phyloP scores from a whole-genome alignment of 768 basidiomycete species.

The Imleria badia region DNA sequence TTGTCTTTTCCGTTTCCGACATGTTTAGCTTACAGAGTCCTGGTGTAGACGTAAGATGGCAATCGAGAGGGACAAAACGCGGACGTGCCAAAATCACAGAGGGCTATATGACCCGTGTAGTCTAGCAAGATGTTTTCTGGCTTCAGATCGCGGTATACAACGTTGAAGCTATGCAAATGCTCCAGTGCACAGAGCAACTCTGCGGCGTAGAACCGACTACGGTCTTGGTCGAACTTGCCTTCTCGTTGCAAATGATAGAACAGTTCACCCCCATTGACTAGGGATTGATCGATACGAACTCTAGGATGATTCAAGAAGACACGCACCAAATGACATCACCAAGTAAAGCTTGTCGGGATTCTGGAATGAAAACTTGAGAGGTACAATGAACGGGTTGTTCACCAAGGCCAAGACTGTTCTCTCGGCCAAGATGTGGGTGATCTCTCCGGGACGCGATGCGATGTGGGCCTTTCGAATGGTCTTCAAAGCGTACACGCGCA shows the following conservation, averaged over 20 bases:
- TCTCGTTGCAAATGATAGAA: constrained; percentile 98
- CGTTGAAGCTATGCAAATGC: constrained; percentile 96
- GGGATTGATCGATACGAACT: neutral
- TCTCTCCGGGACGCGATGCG: constrained; percentile 92
- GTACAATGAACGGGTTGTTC: constrained; percentile 98
- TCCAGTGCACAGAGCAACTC: constrained; percentile 94
- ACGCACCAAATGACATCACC: constrained; percentile 91
- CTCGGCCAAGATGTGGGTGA: constrained; percentile 97
- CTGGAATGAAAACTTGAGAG: constrained; percentile 99
- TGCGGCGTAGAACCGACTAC: constrained; percentile 97
- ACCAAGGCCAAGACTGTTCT: constrained; percentile 95
- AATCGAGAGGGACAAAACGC: neutral
- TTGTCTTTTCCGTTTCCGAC: constrained; percentile 96
- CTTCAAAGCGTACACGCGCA: constrained; percentile 96
- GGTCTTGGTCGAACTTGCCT: constrained; percentile 91
- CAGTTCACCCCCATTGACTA: constrained; percentile 95
- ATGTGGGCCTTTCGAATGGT: constrained; percentile 99
- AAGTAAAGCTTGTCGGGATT: constrained; percentile 96
- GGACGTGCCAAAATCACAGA: constrained; percentile 87
- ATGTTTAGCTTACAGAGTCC: constrained; percentile 95
- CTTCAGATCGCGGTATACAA: constrained; percentile 97
- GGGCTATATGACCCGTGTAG: constrained; percentile 95
- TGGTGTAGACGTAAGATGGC: constrained; percentile 20
- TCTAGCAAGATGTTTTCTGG: constrained; percentile 98
- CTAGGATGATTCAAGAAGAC: neutral